Percentiles rank a stretch among this genome's conserved stretches.
These are phyloP conservation scores for Hypoxylon rubiginosum DNA, from an alignment of 2,329 filamentous ascomycete genomes.

Conservation along the genomic window DNA sequence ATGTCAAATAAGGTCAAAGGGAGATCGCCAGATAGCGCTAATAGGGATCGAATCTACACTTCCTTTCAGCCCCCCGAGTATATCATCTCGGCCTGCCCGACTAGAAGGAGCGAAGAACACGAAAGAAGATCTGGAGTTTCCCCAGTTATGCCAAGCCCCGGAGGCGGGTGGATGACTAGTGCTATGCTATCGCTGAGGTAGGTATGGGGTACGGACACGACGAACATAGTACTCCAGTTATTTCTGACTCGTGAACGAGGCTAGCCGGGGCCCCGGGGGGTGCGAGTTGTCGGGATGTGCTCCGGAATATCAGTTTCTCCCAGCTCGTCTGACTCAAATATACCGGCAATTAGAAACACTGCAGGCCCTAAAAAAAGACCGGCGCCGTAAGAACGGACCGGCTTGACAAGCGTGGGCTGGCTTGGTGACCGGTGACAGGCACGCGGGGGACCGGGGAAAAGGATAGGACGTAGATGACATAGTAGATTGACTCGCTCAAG, in stretches of 20 bases:
- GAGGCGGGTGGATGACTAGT: neutral
- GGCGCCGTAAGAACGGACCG: neutral
- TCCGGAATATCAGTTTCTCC: neutral
- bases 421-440: neutral
- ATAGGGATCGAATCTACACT: too few relatives aligned
- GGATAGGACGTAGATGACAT: neutral
- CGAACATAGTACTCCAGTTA: conserved; percentile 13
- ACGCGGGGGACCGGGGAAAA: neutral
- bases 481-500: conserved; percentile 17
- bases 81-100: neutral
- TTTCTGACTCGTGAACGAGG: conserved; percentile 16
- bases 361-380: too few relatives aligned
- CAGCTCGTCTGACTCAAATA: conserved; percentile 14
- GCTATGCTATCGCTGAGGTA: neutral
- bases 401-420: neutral
- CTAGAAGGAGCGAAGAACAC: too few relatives aligned
- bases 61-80: too few relatives aligned
- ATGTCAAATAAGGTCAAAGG: too few relatives aligned
- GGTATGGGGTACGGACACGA: too few relatives aligned
- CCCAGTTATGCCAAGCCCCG: neutral
- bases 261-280: neutral
- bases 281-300: neutral
- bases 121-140: too few relatives aligned
- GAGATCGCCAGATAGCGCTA: too few relatives aligned
- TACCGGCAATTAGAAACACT: neutral